phyloP scores from a whole-genome alignment of 148 eudicot genomes.

The Suaeda aralocaspica region DNA sequence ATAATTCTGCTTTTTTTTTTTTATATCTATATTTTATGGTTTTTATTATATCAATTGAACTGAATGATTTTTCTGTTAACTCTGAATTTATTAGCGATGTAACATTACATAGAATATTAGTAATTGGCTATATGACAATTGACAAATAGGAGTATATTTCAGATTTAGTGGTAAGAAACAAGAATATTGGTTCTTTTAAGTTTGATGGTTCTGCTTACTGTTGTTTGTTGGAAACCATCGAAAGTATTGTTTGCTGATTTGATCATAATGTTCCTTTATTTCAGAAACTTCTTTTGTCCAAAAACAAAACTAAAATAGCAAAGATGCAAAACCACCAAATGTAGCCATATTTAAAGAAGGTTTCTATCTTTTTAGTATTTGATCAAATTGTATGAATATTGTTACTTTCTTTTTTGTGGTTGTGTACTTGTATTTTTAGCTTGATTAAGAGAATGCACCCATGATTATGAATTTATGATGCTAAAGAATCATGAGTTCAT shows the following conservation, averaged over 20 bases:
- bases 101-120: no score
- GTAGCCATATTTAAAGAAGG: background rate
- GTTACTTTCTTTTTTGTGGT: background rate
- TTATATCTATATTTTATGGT: no score
- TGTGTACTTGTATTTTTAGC: background rate
- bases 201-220: no score
- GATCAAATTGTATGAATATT: background rate
- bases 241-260: background rate
- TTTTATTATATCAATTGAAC: no score
- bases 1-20: no score
- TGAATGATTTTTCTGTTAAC: no score
- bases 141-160: no score
- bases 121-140: no score
- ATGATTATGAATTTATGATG: background rate
- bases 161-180: no score
- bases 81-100: no score
- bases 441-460: background rate
- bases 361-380: background rate
- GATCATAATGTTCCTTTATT: background rate
- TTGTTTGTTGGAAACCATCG: background rate
- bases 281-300: background rate
- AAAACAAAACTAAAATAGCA: background rate
- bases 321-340: slow-evolving; percentile 2
- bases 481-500: background rate
- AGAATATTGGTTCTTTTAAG: no score